Evolutionary conservation across 2,329 filamentous ascomycete species (phyloP).

Genomic region (Stachybotrys elegans): DNA sequence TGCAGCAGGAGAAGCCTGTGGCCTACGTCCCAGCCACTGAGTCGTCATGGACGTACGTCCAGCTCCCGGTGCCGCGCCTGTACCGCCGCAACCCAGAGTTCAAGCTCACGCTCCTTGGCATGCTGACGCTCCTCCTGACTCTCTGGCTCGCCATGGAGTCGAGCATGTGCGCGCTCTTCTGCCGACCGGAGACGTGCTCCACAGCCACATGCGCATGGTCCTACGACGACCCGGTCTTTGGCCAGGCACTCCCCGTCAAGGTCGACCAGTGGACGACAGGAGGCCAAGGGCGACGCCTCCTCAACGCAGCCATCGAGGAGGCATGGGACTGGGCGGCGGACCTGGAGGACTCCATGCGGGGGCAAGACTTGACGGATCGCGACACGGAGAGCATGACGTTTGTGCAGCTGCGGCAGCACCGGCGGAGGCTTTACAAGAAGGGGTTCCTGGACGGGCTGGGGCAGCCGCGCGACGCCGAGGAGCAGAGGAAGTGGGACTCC

Average conservation of each 20-base stretch:
- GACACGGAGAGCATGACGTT: conserved; percentile 39
- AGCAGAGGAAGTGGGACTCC: conserved; percentile 36
- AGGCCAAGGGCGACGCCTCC: conserved; percentile 39
- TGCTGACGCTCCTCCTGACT: conserved; percentile 35
- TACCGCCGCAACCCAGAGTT: conserved; percentile 39
- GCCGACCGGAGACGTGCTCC: conserved; percentile 47
- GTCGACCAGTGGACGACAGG: conserved; percentile 56
- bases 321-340: conserved; percentile 44
- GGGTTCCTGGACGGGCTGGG: conserved; percentile 26
- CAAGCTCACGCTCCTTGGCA: conserved; percentile 43
- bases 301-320: conserved; percentile 34
- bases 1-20: too few species aligned
- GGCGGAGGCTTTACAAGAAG: conserved; percentile 45
- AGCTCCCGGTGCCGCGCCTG: conserved; percentile 41
- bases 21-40: too few species aligned
- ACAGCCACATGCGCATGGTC: conserved; percentile 47
- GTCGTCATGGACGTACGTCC: conserved; percentile 30
- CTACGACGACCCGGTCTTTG: conserved; percentile 54
- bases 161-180: conserved; percentile 48
- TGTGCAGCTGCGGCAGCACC: conserved; percentile 41
- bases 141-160: conserved; percentile 54
- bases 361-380: conserved; percentile 37
- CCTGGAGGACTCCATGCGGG: conserved; percentile 37
- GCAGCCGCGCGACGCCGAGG: conserved; percentile 32
- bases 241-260: conserved; percentile 56